phyloP scores from a whole-genome alignment of 805 yeast species.

The Candida maris region DNA sequence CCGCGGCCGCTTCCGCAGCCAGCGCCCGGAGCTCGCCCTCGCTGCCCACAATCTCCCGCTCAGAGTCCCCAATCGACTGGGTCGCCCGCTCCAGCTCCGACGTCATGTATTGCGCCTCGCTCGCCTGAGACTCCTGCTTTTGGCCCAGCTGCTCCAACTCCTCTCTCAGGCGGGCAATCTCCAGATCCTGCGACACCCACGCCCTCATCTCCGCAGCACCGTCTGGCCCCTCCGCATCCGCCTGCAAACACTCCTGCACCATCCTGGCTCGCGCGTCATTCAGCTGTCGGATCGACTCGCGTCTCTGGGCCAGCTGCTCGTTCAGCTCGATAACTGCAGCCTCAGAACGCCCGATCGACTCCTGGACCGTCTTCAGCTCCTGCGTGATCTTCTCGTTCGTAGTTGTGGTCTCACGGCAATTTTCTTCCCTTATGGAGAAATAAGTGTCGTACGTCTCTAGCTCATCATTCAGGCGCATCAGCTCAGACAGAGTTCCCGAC shows the following conservation, averaged over 20 bases:
- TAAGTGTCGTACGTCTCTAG: conserved; percentile 41
- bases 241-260: conserved; percentile 19
- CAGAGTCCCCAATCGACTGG: conserved; percentile 45
- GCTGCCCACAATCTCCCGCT: conserved; percentile 26
- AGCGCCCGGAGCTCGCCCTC: conserved; percentile 7
- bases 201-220: conserved; percentile 1
- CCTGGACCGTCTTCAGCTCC: conserved; percentile 42
- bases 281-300: conserved; percentile 21
- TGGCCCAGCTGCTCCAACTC: conserved; percentile 41
- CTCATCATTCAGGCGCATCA: conserved; percentile 45
- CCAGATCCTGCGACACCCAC: conserved; percentile 37
- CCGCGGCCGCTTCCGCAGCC: conserved; percentile 3
- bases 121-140: conserved; percentile 43
- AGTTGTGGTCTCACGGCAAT: conserved; percentile 39
- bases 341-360: conserved; percentile 30
- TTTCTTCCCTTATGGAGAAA: conserved; percentile 37
- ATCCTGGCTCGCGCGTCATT: conserved; percentile 29
- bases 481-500: conserved; percentile 42
- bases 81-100: conserved; percentile 55
- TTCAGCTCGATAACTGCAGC: conserved; percentile 15
- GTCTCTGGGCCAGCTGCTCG: conserved; percentile 11
- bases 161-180: conserved; percentile 44
- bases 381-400: conserved; percentile 43
- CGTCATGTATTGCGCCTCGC: conserved; percentile 63
- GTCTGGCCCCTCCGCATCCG: neutral